Evolutionary conservation across 225 moss, liverwort and hornwort genomes (phyloP), one percentile per base, ranked within the genome.

Genomic region (Ulota crispa): DNA sequence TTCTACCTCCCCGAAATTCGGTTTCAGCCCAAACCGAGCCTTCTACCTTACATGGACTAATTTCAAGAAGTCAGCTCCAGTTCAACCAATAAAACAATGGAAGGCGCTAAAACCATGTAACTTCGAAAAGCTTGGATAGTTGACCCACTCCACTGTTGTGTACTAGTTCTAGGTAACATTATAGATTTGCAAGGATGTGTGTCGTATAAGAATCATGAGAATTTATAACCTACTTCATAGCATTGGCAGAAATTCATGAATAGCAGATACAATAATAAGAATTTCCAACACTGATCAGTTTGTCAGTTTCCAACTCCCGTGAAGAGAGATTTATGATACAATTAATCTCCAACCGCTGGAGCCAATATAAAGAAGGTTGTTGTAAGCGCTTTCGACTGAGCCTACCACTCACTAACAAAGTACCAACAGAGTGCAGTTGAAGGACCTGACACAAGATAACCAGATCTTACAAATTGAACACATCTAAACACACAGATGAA

Each of bases 281-380:
- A 60, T 30, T 68, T 53, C 52, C 31, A 81, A 36, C 81, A 75
- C 66, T 76, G 70, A 66, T 60, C 37, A 55, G 69, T 36, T 79
- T 80, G 63, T 37, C 36, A 71, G n/a, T 79, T 82, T 85, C 76
- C 76, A 79, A 80, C 54, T 82, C 37, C 60, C 52, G 76, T 34
- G 54, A 72, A 82, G 63, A 85, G 86, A 81, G 61, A 78, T 69
- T 90, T 90, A 90, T 86, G 83, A 83, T 90, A 90, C 90, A 90
- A 76, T 60, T 84, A 21, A 78, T 81, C 87, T 84, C 87, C 87
- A 78, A 87, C 59, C 65, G 74, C 39, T 77, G 82, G 83, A 87
- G 87, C 76, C 62, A 43, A 79, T 76, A 69, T 78, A 81, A 85
- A 75, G 85, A 87, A 70, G 53, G 75, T 74, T 26, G 63, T 64